A percentile compares a stretch with the other conserved stretches of the same genome.
Evolutionary conservation across 306 rosid genomes (phyloP).

Genomic region (Lagenaria siceraria): DNA sequence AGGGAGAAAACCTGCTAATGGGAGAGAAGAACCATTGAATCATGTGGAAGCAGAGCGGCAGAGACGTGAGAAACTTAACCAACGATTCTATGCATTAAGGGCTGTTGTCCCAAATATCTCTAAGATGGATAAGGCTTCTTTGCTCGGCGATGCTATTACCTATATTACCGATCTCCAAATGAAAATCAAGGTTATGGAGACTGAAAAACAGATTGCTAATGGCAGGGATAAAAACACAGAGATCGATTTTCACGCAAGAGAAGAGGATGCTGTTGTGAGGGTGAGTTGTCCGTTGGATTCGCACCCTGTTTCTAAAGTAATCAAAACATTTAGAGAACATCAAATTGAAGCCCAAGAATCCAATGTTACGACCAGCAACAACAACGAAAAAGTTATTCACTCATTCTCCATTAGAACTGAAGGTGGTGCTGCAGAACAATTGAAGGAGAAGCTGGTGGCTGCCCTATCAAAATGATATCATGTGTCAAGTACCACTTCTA

Average conservation of each 20-base stretch:
- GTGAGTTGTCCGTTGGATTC: conserved; percentile 55
- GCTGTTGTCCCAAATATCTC: conserved; percentile 94
- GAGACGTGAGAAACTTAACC: conserved; percentile 92
- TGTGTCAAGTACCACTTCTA: not conserved
- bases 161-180: conserved; percentile 76
- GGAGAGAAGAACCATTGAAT: conserved; percentile 84
- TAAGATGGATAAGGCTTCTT: conserved; percentile 92
- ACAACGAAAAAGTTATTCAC: conserved; percentile 40
- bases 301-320: conserved; percentile 66
- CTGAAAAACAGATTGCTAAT: conserved; percentile 47
- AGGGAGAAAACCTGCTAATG: conserved; percentile 92
- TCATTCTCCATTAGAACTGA: conserved; percentile 60
- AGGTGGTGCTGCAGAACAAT: conserved; percentile 49
- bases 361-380: conserved; percentile 29
- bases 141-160: conserved; percentile 81
- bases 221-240: conserved; percentile 36
- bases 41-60: conserved; percentile 93
- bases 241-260: conserved; percentile 62
- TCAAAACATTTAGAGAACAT: conserved; percentile 47
- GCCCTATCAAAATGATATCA: conserved; percentile 35
- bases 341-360: conserved; percentile 58
- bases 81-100: conserved; percentile 73
- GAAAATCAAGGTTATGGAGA: conserved; percentile 67
- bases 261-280: conserved; percentile 62
- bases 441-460: conserved; percentile 72